These are phyloP conservation scores for Litchi chinensis DNA, from an alignment of 345 rosid species.

Conservation along the genomic window DNA sequence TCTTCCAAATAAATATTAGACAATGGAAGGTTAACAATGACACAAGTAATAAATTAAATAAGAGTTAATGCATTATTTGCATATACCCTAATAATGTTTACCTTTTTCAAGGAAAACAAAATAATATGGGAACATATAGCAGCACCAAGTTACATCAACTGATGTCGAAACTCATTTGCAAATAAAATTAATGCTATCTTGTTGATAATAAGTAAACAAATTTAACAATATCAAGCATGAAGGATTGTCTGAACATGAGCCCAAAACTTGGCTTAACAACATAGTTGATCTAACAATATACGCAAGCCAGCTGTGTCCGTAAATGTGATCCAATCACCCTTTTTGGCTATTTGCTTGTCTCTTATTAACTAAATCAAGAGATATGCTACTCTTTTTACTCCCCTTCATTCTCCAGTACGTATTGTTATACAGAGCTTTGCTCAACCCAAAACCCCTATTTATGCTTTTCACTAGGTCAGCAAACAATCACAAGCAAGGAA, in stretches of 20 bases:
- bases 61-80: not conserved
- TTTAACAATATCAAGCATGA: not conserved
- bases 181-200: not conserved
- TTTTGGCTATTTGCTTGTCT: not conserved
- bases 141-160: not conserved
- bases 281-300: not conserved
- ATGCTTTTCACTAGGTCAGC: not conserved
- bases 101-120: not conserved
- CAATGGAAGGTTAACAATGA: not conserved
- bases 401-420: not conserved
- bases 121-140: not conserved
- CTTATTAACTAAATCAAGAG: not conserved
- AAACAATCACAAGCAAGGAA: not conserved
- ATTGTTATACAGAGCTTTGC: not conserved
- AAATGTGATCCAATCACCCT: not conserved
- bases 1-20: slow-evolving; percentile 5
- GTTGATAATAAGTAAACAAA: not conserved
- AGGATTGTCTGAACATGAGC: not conserved
- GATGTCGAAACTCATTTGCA: not conserved
- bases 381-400: not conserved
- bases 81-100: not conserved
- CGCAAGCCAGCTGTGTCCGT: not conserved
- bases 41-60: not conserved
- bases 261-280: not conserved
- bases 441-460: not conserved